Evolutionary conservation across 2,329 filamentous ascomycete genomes (phyloP), one percentile per base, ranked within the genome.

Genomic region (Meredithiella fracta): DNA sequence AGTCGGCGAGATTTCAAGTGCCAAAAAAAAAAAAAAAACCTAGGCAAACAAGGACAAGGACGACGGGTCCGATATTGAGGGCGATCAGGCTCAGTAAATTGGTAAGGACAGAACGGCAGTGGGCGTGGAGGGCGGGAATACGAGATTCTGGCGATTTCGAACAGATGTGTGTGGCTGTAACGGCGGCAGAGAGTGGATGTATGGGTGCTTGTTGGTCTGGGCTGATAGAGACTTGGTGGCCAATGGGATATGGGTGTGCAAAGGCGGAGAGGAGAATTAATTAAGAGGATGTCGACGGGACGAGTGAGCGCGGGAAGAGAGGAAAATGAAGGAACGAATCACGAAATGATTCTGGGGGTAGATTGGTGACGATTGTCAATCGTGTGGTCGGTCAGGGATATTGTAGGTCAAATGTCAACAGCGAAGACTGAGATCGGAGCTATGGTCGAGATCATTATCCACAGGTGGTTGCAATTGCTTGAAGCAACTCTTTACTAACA

Each of bases 251-350:
- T 56, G 53, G 44, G 40, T n/a, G n/a, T n/a, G n/a, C n/a, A n/a
- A n/a, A 38, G 50, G 54, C 37, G 42, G 29, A 8, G 47, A 53
- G 49, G 54, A 50, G 23, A 29, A 31, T 23, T 29, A 51, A 17
- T 49, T 25, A 49, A 3, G 9, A 29, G 22, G n/a, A n/a, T n/a
- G 38, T n/a, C 44, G 23, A 26, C 17, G 25, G 7, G 44, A 25
- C 29, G 4, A 23, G n/a, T 26, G 40, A 20, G 31, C 9, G 29
- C 29, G 29, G 5, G 29, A 34, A 42, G 53, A 64, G 2, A 52
- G 37, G 31, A n/a, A 8, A 54, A 51, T 23, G 56, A 54, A 26
- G 20, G 51, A 57, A 54, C 56, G 56, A 57, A 57, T 57, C 56
- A 54, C 15, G 25, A 20, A 54, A 51, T 42, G 51, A 54, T 54